Conservation (phyloP, 2,329 filamentous ascomycete species). For the Exophiala xenobiotica region DNA sequence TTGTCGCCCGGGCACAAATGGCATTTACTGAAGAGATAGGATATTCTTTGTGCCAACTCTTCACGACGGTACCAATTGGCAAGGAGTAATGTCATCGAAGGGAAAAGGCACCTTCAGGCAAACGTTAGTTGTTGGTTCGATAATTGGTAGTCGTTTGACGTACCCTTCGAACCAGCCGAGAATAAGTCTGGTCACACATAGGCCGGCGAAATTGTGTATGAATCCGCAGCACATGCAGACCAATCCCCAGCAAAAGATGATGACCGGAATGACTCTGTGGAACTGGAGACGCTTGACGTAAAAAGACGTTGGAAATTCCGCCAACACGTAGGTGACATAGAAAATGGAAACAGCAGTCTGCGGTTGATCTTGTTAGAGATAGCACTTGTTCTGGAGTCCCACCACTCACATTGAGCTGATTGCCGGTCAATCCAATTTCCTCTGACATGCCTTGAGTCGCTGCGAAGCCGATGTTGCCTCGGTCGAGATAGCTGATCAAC, state of each 20-base stretch:
- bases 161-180: conserved; percentile 40
- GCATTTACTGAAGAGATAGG: conserved; percentile 39
- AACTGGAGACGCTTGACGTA: conserved; percentile 51
- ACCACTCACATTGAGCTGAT: conserved; percentile 40
- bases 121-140: conserved; percentile 16
- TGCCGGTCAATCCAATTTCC: conserved; percentile 43
- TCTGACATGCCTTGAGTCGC: conserved; percentile 56
- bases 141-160: not conserved
- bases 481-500: conserved; percentile 79
- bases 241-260: conserved; percentile 50
- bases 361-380: not conserved
- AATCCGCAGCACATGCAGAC: conserved; percentile 51
- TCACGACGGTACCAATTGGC: conserved; percentile 44
- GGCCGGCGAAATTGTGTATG: conserved; percentile 41
- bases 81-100: conserved; percentile 41
- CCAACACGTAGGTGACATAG: conserved; percentile 52
- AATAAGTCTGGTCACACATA: conserved; percentile 44
- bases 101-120: conserved; percentile 36
- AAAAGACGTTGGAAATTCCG: conserved; percentile 51
- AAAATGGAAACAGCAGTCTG: conserved; percentile 51
- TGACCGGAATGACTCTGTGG: conserved; percentile 40
- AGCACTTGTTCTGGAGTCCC: not conserved
- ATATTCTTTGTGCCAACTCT: conserved; percentile 43
- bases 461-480: conserved; percentile 68
- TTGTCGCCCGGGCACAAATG: not conserved